Base-by-base conservation (phyloP, 331 rosid species). In the Acacia concinna region DNA sequence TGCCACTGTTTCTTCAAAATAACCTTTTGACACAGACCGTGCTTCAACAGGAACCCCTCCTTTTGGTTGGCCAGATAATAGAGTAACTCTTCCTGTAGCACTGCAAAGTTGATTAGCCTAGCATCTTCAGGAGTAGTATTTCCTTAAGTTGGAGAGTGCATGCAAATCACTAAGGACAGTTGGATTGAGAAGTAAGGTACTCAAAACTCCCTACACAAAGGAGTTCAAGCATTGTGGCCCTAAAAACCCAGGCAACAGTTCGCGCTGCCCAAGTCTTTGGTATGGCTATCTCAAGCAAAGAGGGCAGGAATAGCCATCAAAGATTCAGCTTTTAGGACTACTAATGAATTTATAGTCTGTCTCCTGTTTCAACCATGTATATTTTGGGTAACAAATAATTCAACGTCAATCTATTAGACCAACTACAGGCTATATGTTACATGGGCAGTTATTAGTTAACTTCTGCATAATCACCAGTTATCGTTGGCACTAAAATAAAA, bases 31-130 rank as follows among this genome's bases (percentile, higher is more conserved):
- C 83, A 87, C 98, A 49, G 99, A 88, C 57, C 97, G 90, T 66
- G 98, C 99, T 85, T 93, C 99, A 84, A 96, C 88, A 41, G 96
- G 85, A 64, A 91, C 97, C n/a, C 94, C 99, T 89, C 89, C 99
- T 84, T 87, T 96, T 86, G 98, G 98, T 80, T 88, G 98, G 74
- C 99, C 98, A 74, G 99, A 89, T 84, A 96, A 81, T 72, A 96
- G 82, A 57, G 97, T 81, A 51, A 91, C 92, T 43, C 68, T 70
- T 43, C 99, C 99, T 79, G 75, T 88, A 74, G 97, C 99, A 89
- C 99, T 96, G 91, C 43, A 86, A 79, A 75, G 62, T 81, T 37
- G 74, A 78, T 66, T 72, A 66, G 81, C 75, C 65, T 82, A 72
- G 84, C 73, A 73, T 78, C 75, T 75, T 71, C 71, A 79, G 81